Evolutionary conservation across 2,329 filamentous ascomycete species (phyloP), one percentile per base, ranked within the genome.

Genomic region (Pseudocercospora pini-densiflorae): DNA sequence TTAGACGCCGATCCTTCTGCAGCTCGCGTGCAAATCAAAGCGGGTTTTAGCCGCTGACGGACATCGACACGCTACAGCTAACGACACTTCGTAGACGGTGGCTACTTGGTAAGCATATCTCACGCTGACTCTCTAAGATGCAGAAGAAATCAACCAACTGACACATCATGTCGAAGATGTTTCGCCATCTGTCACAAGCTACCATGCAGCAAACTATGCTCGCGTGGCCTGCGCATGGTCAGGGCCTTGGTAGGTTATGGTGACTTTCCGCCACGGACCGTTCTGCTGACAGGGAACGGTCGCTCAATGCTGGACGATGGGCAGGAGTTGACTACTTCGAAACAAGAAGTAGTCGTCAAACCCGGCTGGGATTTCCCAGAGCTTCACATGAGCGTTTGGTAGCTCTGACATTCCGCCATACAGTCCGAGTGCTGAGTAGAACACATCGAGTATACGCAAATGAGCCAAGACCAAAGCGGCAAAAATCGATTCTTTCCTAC

Each of bases 251-350:
- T 19, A 49, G 45, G 21, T 23, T 47, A 47, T 19, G n/a, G n/a
- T 47, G 57, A 45, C 57, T 40, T 27, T 59, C 57, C 36, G 36
- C 36, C 21, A 36, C 45, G 45, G 47, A 51, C 43, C 23, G 23
- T 36, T 53, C 14, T 61, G 43, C 27, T 61, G 43, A 53, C 43
- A 61, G 59, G 59, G 23, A 61, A 61, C 40, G 40, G 23, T 27
- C 24, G 36, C 33, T 36, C 33, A 36, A 36, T 36, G 33, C 33
- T 36, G 33, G 33, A 14, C 33, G 33, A 33, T 33, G 31, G 31
- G 31, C 31, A 33, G n/a, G 19, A n/a, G 19, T n/a, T 10, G 24
- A 49, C 19, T 12, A n/a, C 53, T 3, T 5, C 23, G 45, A 49
- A 9, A 19, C n/a, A 47, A 23, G 16, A n/a, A 47, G 21, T 10